A percentile compares a stretch with the other conserved stretches of the same genome.
Evolutionary conservation across 805 yeast species (phyloP).

Genomic region (Pichia membranifaciens): DNA sequence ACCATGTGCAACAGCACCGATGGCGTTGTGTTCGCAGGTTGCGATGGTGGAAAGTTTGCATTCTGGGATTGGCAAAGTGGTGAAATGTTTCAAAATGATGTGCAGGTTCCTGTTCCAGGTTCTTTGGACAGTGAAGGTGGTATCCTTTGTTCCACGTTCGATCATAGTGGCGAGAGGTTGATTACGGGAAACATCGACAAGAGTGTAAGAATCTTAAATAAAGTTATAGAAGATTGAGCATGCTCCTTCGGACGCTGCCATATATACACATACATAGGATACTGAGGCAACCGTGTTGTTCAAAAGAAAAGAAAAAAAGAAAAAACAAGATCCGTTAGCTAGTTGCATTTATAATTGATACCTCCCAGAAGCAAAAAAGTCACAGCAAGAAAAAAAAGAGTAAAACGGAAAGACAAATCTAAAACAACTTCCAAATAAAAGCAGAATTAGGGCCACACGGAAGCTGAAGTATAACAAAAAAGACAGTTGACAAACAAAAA

Average conservation of each 20-base stretch:
- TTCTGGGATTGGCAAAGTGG: conserved; percentile 79
- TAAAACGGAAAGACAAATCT: not conserved
- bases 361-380: not conserved
- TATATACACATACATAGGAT: too few relatives aligned
- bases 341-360: not conserved
- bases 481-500: too few relatives aligned
- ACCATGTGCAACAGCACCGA: conserved; percentile 57
- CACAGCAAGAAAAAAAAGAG: not conserved
- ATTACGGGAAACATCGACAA: conserved; percentile 91
- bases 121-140: conserved; percentile 62
- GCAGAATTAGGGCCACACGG: too few relatives aligned
- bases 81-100: conserved; percentile 46
- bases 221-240: conserved; percentile 18
- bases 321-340: too few relatives aligned
- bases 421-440: too few relatives aligned
- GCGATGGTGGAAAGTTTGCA: conserved; percentile 72
- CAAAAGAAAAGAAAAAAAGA: too few relatives aligned
- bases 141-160: conserved; percentile 67
- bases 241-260: not conserved
- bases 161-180: conserved; percentile 70
- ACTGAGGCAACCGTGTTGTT: too few relatives aligned
- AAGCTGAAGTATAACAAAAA: too few relatives aligned
- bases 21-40: conserved; percentile 69
- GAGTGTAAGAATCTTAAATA: conserved; percentile 70
- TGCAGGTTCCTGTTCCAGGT: conserved; percentile 61